Evolutionary conservation across 2,329 filamentous ascomycete genomes (phyloP).

Genomic region (Cytospora piceicola): DNA sequence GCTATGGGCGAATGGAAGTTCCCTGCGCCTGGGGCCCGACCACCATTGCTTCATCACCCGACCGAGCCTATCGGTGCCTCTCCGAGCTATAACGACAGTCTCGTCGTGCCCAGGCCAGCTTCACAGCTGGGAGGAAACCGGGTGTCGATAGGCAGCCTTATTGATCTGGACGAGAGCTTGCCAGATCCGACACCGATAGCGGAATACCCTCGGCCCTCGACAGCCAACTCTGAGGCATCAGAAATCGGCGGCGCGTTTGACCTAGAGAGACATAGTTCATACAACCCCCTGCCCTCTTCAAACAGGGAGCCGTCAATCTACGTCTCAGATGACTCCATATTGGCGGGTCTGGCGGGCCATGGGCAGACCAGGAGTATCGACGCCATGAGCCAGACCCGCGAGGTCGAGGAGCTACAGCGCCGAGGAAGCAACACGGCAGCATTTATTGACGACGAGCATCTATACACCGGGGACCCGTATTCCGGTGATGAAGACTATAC

Average conservation of each 20-base stretch:
- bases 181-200: conserved; percentile 48
- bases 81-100: conserved; percentile 40
- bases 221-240: conserved; percentile 63
- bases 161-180: conserved; percentile 42
- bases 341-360: conserved; percentile 41
- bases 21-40: conserved; percentile 42
- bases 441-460: conserved; percentile 31
- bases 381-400: conserved; percentile 15
- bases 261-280: conserved; percentile 64
- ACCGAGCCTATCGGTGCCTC: conserved; percentile 47
- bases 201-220: conserved; percentile 59
- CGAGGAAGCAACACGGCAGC: conserved; percentile 19
- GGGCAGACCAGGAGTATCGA: conserved; percentile 31
- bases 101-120: conserved; percentile 36
- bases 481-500: conserved; percentile 15
- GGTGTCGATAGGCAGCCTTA: conserved; percentile 42
- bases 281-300: conserved; percentile 48
- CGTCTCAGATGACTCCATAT: conserved; percentile 50
- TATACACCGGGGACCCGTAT: conserved; percentile 20
- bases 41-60: conserved; percentile 50
- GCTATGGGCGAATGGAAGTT: conserved; percentile 24
- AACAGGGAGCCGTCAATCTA: conserved; percentile 46
- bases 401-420: conserved; percentile 20
- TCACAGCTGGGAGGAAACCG: conserved; percentile 40
- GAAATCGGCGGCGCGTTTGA: conserved; percentile 63